These are phyloP conservation scores for Paraglomus occultum DNA, from an alignment of 192 early-diverging fungal species.

Conservation along the genomic window DNA sequence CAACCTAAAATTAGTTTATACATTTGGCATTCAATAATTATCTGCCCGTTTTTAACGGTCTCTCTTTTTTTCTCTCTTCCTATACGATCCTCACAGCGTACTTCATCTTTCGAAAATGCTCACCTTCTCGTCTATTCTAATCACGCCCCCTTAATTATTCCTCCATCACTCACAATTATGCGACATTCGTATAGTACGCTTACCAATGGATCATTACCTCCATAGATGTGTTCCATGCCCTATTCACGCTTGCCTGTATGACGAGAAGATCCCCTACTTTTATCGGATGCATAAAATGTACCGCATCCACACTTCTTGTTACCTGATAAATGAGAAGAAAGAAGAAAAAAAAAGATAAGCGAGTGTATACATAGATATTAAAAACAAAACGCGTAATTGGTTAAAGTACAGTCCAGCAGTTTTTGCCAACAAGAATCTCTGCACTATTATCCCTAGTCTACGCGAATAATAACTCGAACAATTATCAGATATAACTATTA, in stretches of 20 bases:
- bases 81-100: no score
- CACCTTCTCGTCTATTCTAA: no score
- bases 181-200: no score
- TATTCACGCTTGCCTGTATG: slow-evolving; percentile 63
- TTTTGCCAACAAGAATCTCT: no score
- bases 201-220: slow-evolving; percentile 35
- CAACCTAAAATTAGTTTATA: slow-evolving; percentile 32
- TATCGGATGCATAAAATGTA: slow-evolving; percentile 66
- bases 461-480: not conserved
- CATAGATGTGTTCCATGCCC: slow-evolving; percentile 70
- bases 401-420: not conserved
- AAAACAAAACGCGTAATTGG: not conserved
- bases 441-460: not conserved
- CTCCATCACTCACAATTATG: no score
- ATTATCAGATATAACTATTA: slow-evolving; percentile 6
- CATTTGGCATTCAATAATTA: no score
- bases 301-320: slow-evolving; percentile 64
- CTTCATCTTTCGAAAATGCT: no score
- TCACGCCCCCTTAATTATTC: slow-evolving; percentile 26
- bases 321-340: slow-evolving; percentile 40
- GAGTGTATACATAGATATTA: not conserved
- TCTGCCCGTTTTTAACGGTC: no score
- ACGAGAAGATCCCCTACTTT: slow-evolving; percentile 61
- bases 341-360: not conserved
- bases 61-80: no score